Evolutionary conservation across 441 rosid species (phyloP).

Genomic region (Erodium trifolium): DNA sequence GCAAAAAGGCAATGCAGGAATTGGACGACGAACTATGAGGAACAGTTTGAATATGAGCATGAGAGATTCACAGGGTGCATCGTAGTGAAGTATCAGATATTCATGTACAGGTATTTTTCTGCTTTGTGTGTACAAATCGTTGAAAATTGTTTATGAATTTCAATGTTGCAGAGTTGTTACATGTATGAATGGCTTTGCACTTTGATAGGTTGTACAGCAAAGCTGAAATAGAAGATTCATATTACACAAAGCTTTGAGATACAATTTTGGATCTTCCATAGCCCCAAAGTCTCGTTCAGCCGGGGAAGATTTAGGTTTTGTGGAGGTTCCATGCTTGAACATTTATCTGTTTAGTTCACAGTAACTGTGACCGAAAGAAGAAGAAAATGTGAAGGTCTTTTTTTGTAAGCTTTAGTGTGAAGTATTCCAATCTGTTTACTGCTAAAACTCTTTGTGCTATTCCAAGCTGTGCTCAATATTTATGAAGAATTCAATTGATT

Average conservation of each 20-base stretch:
- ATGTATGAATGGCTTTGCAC: no score
- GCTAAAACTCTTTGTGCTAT: no score
- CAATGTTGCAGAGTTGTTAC: no score
- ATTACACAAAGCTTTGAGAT: slow-evolving; percentile 8
- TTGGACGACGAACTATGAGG: slow-evolving; percentile 88
- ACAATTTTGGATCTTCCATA: slow-evolving; percentile 10
- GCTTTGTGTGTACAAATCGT: no score
- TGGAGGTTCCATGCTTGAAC: not conserved
- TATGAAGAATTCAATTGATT: no score
- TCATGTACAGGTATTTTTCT: slow-evolving; percentile 31
- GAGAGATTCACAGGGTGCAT: slow-evolving; percentile 61
- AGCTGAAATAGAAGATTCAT: slow-evolving; percentile 18
- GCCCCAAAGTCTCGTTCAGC: no score
- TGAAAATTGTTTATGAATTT: no score
- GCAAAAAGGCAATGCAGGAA: slow-evolving; percentile 47
- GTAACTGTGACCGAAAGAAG: no score
- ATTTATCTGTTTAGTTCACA: no score
- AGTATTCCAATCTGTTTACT: not conserved
- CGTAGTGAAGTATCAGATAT: slow-evolving; percentile 15
- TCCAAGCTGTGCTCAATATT: no score
- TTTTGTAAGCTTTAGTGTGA: not conserved
- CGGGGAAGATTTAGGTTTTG: not conserved
- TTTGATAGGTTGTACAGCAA: slow-evolving; percentile 29
- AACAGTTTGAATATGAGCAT: slow-evolving; percentile 87
- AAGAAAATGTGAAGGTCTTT: not conserved